phyloP scores from a whole-genome alignment of 345 rosid species.

The Citrus unshiu region DNA sequence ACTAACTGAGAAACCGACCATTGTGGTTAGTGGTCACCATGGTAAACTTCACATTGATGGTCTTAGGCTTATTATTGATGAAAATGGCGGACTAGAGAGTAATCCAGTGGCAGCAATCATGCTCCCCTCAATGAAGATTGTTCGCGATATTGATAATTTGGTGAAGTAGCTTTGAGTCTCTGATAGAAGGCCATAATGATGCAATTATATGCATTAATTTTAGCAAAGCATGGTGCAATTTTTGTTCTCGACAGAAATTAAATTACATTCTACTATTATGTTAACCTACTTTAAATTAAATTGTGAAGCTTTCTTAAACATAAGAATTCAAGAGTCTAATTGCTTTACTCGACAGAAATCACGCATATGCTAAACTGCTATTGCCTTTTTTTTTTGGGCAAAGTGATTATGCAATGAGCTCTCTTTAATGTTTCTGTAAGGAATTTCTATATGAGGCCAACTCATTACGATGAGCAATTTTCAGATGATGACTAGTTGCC shows the following conservation, averaged over 20 bases:
- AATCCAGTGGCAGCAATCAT: slow-evolving; percentile 78
- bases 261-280: neutral
- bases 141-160: slow-evolving; percentile 51
- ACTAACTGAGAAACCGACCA: slow-evolving; percentile 38
- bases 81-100: slow-evolving; percentile 66
- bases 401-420: neutral
- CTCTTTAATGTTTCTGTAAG: neutral
- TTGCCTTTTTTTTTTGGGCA: neutral
- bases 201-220: neutral
- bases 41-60: slow-evolving; percentile 78
- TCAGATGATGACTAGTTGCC: too few species aligned
- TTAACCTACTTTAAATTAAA: neutral
- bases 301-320: neutral
- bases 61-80: slow-evolving; percentile 75
- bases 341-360: neutral
- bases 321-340: neutral
- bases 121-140: slow-evolving; percentile 66
- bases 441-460: neutral
- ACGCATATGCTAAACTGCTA: neutral
- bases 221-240: neutral
- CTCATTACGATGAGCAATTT: too few species aligned
- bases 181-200: neutral
- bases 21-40: slow-evolving; percentile 81
- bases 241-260: neutral
- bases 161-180: slow-evolving; percentile 12